Conservation (phyloP, 495 filamentous ascomycete species). For the Daldinia bambusicola region DNA sequence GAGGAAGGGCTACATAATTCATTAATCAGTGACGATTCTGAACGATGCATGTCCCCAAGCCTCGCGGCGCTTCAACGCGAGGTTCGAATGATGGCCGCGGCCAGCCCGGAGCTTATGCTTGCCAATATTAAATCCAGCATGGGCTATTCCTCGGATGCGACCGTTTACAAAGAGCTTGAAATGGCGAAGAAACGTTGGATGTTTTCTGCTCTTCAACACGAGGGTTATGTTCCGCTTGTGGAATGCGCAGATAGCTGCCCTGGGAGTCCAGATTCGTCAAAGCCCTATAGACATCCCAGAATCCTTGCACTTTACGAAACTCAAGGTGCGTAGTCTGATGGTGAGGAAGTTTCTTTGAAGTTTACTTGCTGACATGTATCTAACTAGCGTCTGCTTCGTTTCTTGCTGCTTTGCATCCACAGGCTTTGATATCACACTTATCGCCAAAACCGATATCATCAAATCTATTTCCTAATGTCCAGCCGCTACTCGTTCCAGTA, state of each 20-base stretch:
- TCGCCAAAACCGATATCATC: constrained; percentile 50
- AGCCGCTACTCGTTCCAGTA: constrained; percentile 48
- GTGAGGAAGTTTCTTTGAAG: neutral
- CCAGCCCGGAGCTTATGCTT: constrained; percentile 55
- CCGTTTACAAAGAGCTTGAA: constrained; percentile 53
- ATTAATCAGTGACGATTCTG: constrained; percentile 25
- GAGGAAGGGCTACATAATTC: constrained; percentile 32
- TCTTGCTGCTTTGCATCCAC: constrained; percentile 51
- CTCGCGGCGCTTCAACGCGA: constrained; percentile 51
- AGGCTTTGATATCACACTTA: constrained; percentile 49
- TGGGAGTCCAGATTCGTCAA: constrained; percentile 25
- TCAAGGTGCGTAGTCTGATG: constrained; percentile 46
- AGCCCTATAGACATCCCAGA: constrained; percentile 38
- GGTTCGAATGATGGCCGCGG: constrained; percentile 56
- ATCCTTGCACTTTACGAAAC: constrained; percentile 58
- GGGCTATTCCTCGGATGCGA: constrained; percentile 52
- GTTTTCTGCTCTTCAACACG: constrained; percentile 52
- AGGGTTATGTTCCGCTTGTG: constrained; percentile 37
- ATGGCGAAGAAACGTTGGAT: constrained; percentile 58
- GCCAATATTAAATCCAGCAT: constrained; percentile 58
- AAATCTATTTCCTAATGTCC: constrained; percentile 52
- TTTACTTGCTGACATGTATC: constrained; percentile 29
- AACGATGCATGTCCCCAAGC: constrained; percentile 43
- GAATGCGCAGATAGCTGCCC: constrained; percentile 18
- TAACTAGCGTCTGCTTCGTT: constrained; percentile 54